These are phyloP conservation scores for Neofusicoccum umdonicola DNA, from an alignment of 2,329 filamentous ascomycete genomes.

Conservation along the genomic window DNA sequence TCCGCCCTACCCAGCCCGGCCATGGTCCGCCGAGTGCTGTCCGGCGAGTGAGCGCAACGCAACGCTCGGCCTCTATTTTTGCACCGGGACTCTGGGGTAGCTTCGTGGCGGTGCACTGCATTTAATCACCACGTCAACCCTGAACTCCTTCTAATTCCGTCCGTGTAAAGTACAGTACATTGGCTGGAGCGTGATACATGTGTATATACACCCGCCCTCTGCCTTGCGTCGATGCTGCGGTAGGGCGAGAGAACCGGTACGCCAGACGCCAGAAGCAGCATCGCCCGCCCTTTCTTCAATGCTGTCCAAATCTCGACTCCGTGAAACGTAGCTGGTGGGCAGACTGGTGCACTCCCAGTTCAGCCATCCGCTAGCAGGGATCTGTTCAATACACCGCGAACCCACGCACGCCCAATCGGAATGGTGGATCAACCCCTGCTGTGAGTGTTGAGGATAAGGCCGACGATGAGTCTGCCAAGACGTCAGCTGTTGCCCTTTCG, in stretches of 20 bases:
- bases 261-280: slow-evolving; percentile 2
- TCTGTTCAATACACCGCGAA: neutral
- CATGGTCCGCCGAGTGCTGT: neutral
- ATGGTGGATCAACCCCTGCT: slow-evolving; percentile 52
- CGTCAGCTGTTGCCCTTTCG: neutral
- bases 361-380: neutral
- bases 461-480: slow-evolving; percentile 74
- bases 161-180: neutral
- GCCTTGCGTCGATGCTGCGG: neutral
- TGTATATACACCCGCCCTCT: neutral
- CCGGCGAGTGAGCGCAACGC: neutral
- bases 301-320: neutral
- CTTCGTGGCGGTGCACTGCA: no score
- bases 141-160: neutral
- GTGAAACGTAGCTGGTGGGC: neutral
- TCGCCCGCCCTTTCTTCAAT: neutral
- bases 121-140: neutral
- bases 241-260: neutral
- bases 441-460: slow-evolving; percentile 89
- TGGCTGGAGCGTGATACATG: neutral
- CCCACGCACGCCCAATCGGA: neutral
- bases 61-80: neutral
- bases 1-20: neutral
- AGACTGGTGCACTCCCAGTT: neutral
- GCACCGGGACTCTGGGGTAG: neutral